Evolutionary conservation across 2,329 filamentous ascomycete genomes (phyloP).

Genomic region (Domatiomyces globalis): DNA sequence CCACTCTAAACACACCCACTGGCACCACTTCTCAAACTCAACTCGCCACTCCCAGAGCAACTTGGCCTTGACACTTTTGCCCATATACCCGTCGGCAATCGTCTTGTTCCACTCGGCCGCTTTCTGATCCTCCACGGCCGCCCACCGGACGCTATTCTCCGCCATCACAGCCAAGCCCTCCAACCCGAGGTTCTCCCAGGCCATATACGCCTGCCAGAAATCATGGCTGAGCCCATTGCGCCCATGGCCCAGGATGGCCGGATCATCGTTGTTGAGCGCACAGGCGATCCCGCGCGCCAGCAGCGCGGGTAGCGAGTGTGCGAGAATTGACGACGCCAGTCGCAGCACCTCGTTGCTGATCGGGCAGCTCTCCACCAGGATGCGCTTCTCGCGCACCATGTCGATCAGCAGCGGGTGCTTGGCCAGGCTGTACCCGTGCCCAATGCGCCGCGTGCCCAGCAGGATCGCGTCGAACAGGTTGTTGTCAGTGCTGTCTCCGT

Average conservation of each 20-base stretch:
- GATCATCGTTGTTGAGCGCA: constrained; percentile 79
- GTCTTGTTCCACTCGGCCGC: constrained; percentile 56
- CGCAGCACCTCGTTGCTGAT: constrained; percentile 81
- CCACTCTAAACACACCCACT: constrained; percentile 76
- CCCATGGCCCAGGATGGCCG: constrained; percentile 73
- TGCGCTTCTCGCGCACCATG: constrained; percentile 75
- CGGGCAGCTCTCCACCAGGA: constrained; percentile 79
- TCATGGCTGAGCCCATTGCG: constrained; percentile 74
- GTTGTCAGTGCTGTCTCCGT: constrained; percentile 59
- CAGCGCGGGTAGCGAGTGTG: constrained; percentile 69
- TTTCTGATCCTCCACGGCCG: constrained; percentile 68
- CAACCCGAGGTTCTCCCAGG: constrained; percentile 79
- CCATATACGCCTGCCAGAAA: constrained; percentile 86
- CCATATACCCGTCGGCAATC: constrained; percentile 59
- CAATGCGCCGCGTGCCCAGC: constrained; percentile 75
- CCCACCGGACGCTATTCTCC: constrained; percentile 86
- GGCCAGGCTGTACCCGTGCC: constrained; percentile 75
- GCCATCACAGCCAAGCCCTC: constrained; percentile 74
- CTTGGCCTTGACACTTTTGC: constrained; percentile 54
- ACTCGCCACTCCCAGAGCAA: constrained; percentile 63
- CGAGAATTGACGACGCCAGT: constrained; percentile 59
- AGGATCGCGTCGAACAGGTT: constrained; percentile 85
- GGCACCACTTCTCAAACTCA: constrained; percentile 79
- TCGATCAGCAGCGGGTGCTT: constrained; percentile 84
- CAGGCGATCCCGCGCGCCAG: constrained; percentile 73